These are phyloP conservation scores for Fraxinus cuspidata DNA, from an alignment of 257 asterid species.

Conservation along the genomic window DNA sequence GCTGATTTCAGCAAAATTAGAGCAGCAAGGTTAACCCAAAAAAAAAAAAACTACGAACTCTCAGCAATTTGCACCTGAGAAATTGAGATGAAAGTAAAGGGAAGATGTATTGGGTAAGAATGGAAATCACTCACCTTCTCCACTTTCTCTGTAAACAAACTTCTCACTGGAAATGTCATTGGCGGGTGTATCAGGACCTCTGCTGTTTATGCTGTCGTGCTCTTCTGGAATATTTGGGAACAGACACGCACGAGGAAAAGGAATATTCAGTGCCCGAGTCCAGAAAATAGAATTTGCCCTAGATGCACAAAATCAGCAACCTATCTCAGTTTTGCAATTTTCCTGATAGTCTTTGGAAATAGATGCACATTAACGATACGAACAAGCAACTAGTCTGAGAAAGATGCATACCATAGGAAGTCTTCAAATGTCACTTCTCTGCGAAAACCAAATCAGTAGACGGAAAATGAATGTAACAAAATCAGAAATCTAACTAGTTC, in stretches of 20 bases:
- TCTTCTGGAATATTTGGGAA: constrained; percentile 46
- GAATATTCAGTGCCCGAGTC: constrained; percentile 94
- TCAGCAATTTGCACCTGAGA: constrained; percentile 15
- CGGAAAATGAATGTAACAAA: background rate
- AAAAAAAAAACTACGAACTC: constrained; percentile 15
- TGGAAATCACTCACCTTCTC: constrained; percentile 39
- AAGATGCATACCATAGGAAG: constrained; percentile 79
- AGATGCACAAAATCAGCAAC: constrained; percentile 34
- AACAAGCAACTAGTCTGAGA: constrained; percentile 19
- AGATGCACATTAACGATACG: constrained; percentile 8
- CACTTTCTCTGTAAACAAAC: constrained; percentile 39
- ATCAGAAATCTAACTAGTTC: constrained; percentile 21
- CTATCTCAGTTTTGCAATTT: constrained; percentile 10
- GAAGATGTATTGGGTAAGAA: constrained; percentile 18
- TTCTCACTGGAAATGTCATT: constrained; percentile 39
- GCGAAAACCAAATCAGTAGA: constrained; percentile 44
- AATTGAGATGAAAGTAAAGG: constrained; percentile 8
- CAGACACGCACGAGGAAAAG: constrained; percentile 61
- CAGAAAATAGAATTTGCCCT: constrained; percentile 99
- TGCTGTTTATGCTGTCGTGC: constrained; percentile 29
- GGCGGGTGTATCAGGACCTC: constrained; percentile 29
- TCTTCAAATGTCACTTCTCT: constrained; percentile 81
- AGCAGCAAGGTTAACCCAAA: constrained; percentile 16
- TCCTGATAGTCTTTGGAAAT: constrained; percentile 7
- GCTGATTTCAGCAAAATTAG: constrained; percentile 32